phyloP scores from a whole-genome alignment of 176 grass and related monocot species.

The Guadua angustifolia region DNA sequence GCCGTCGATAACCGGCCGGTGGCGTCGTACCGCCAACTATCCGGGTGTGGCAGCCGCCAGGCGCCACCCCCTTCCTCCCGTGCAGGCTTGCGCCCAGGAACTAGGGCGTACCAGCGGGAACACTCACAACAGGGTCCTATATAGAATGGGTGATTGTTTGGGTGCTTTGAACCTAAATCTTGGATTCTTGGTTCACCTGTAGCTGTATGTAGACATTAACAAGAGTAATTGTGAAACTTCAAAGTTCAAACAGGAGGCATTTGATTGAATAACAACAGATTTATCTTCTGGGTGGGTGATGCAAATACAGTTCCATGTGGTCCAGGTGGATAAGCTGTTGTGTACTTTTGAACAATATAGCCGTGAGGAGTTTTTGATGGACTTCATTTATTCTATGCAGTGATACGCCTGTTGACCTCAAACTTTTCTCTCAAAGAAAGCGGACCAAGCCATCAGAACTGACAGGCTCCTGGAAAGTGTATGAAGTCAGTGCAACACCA shows the following conservation, averaged over 20 bases:
- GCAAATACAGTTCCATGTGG: neutral
- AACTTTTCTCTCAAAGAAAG: constrained; percentile 81
- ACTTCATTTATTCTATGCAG: constrained; percentile 49
- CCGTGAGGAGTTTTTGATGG: constrained; percentile 5
- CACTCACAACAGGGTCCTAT: no score
- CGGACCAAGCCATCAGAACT: constrained; percentile 79
- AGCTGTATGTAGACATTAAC: neutral
- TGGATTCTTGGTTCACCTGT: constrained; percentile 18
- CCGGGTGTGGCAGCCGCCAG: no score
- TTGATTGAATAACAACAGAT: neutral
- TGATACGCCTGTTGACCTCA: constrained; percentile 57
- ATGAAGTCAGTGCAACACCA: constrained; percentile 88
- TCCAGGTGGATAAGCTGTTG: neutral
- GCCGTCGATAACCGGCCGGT: no score
- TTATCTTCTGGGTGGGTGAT: neutral
- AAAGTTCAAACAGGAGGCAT: constrained; percentile 2
- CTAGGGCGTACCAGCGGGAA: no score
- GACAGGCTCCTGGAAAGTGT: constrained; percentile 91
- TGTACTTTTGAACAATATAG: constrained; percentile 28
- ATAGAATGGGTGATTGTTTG: neutral
- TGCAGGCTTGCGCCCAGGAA: no score
- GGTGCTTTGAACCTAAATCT: constrained; percentile 7
- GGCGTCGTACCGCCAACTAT: no score
- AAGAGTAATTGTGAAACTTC: neutral
- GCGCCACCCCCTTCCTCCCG: no score